A percentile compares a stretch with the other conserved stretches of the same genome.
phyloP scores from a whole-genome alignment of 345 rosid genomes.

The Salix arbutifolia region DNA sequence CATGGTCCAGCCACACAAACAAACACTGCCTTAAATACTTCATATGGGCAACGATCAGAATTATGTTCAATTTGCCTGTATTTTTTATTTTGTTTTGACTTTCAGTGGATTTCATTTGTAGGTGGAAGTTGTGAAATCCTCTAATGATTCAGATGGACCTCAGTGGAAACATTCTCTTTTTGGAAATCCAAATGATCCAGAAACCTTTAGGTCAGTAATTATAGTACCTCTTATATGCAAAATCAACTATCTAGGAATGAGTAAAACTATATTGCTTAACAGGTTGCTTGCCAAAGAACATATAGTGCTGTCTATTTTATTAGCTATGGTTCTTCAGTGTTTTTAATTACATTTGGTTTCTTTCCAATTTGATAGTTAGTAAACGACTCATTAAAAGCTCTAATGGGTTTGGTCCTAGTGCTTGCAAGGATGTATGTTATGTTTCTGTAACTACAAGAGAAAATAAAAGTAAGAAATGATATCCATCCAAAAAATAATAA shows the following conservation, averaged over 20 bases:
- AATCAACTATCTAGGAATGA: too few relatives aligned
- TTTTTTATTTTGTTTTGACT: not conserved
- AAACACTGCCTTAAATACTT: too few relatives aligned
- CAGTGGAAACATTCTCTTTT: constrained; percentile 93
- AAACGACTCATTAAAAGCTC: not conserved
- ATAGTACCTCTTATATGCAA: not conserved
- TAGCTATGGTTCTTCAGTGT: not conserved
- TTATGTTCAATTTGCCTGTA: not conserved
- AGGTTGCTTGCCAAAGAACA: too few relatives aligned
- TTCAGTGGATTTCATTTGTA: constrained; percentile 22
- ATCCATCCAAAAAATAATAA: not conserved
- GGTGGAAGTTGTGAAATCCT: constrained; percentile 86
- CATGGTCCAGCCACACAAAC: too few relatives aligned
- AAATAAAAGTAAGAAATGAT: not conserved
- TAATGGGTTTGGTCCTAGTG: not conserved
- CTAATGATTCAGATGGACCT: constrained; percentile 69
- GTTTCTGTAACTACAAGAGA: not conserved
- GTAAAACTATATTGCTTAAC: too few relatives aligned
- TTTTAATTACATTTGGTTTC: not conserved
- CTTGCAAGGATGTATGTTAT: not conserved
- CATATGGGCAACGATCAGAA: not conserved
- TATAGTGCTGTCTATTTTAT: too few relatives aligned
- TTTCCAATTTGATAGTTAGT: not conserved
- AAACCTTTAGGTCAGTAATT: constrained; percentile 75
- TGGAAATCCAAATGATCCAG: constrained; percentile 93